Evolutionary conservation across 169 alveolate genomes (phyloP).

Genomic region (Plasmodium inui): DNA sequence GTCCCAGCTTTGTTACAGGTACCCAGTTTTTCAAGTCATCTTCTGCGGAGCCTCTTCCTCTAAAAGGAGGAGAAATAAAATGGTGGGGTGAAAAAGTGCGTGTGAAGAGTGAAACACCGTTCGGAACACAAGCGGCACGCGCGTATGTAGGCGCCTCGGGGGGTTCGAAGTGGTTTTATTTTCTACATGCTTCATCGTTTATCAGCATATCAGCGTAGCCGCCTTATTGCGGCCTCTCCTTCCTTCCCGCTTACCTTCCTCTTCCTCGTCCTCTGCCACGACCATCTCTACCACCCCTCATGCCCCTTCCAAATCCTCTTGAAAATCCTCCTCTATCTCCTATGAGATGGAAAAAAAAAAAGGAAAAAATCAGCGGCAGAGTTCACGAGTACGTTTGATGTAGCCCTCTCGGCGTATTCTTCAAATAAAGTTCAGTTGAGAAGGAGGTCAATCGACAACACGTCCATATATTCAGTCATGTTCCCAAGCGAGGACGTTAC

Average conservation of each 20-base stretch:
- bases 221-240: neutral
- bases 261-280: constrained; percentile 75
- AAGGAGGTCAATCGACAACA: neutral
- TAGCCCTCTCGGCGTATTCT: neutral
- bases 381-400: neutral
- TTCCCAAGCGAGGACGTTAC: neutral
- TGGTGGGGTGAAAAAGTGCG: neutral
- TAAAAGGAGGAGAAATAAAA: constrained; percentile 45
- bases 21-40: constrained; percentile 98
- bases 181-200: neutral
- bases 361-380: neutral
- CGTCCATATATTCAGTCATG: neutral
- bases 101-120: neutral
- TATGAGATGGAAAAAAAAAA: neutral
- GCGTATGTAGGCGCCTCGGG: neutral
- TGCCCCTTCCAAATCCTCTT: constrained; percentile 79
- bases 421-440: neutral
- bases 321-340: constrained; percentile 84
- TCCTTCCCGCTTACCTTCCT: constrained; percentile 51
- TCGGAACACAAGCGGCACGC: neutral
- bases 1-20: constrained; percentile 99
- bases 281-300: constrained; percentile 78
- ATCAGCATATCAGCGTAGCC: neutral
- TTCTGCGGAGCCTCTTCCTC: constrained; percentile 92
- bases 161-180: neutral